Evolutionary conservation across 495 filamentous ascomycete genomes (phyloP).

Genomic region (Penicillium chermesinum): DNA sequence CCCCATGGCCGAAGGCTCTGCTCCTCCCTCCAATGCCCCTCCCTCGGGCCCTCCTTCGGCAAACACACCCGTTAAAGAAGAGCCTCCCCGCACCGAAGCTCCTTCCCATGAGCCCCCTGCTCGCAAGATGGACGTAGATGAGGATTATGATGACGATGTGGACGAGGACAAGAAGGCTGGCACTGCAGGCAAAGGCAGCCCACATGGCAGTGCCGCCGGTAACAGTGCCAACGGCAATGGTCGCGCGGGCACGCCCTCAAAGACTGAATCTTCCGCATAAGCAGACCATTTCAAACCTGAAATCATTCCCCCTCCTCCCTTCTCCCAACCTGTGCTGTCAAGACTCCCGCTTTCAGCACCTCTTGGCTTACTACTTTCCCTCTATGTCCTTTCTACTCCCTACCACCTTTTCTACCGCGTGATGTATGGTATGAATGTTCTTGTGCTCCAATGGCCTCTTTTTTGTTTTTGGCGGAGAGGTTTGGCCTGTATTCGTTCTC

Average conservation of each 20-base stretch:
- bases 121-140: conserved; percentile 94
- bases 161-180: conserved; percentile 70
- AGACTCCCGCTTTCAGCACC: background rate
- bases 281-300: conserved; percentile 3
- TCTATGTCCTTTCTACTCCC: conserved; percentile 12
- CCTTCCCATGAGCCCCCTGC: conserved; percentile 71
- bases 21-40: conserved; percentile 55
- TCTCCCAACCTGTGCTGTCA: background rate
- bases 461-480: conserved; percentile 9
- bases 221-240: conserved; percentile 29
- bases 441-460: conserved; percentile 9
- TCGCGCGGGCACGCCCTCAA: conserved; percentile 30
- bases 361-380: conserved; percentile 11
- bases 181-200: conserved; percentile 36
- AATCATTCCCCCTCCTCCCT: background rate
- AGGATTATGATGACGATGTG: conserved; percentile 87
- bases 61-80: conserved; percentile 41
- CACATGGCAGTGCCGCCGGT: conserved; percentile 34
- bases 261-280: conserved; percentile 32
- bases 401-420: conserved; percentile 13
- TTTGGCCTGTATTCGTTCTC: conserved; percentile 23
- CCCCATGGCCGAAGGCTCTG: conserved; percentile 52
- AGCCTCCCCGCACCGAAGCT: conserved; percentile 48
- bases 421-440: conserved; percentile 30
- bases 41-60: conserved; percentile 44